Evolutionary conservation across 2,329 filamentous ascomycete genomes (phyloP), one percentile per base, ranked within the genome.

Genomic region (Hawksworthiomyces lignivorus): DNA sequence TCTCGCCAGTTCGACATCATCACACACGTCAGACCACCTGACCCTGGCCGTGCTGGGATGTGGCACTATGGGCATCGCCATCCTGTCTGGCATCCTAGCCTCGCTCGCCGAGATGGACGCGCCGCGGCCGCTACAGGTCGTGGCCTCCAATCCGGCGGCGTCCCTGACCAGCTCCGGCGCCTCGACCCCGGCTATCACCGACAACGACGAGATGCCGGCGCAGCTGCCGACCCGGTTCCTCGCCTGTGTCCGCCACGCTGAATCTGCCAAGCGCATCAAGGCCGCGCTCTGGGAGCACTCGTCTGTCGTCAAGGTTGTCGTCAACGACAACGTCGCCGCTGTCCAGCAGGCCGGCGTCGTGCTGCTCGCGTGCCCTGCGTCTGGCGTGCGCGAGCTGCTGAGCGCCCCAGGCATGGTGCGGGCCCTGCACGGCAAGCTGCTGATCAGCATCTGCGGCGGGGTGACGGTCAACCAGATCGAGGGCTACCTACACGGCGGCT

Each of bases 21-120:
- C 7, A 7, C 12, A 36, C 6, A 36, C 44, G 3, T 26, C 44
- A 4, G 40, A 43, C 18, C 40, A 43, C 31, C 73, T 88, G 50
- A 90, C 84, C 50, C 72, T 94, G 66, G 77, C 86, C 48, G 77
- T 92, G 48, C 72, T 94, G 45, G 87, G 87, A 54, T 92, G 85
- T 62, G 87, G 86, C 50, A 89, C 81, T 40, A 85, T 94, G 78
- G 87, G 87, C 45, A 85, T 86, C 47, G 86, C 86, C 44, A 89
- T 94, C 52, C 75, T 94, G 44, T 80, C 76, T 41, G 87, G 87
- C 49, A 82, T 95, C 56, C 75, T 94, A 52, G 70, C 77, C 46
- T 85, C 84, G 10, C 72, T 92, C 33, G 66, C 68, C 29, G 71
- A 69, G 50, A 64, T 72, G 58, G 68, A 68, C 41, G 65, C 60